Conservation (phyloP, 345 rosid species). For the Lenwebbia sp. region DNA sequence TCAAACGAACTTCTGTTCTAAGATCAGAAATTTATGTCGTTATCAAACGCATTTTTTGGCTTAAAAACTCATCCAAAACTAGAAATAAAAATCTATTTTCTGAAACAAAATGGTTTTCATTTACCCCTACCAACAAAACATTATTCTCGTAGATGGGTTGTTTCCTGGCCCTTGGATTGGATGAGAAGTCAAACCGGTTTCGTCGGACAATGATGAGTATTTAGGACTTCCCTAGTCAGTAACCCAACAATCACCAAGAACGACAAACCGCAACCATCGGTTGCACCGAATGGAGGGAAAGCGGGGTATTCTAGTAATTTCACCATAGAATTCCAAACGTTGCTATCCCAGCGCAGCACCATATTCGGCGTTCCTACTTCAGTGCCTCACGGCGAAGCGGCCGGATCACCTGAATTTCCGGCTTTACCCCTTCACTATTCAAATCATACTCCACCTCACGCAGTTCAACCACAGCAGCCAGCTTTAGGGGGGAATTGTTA, state of each 20-base stretch:
- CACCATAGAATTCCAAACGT: background rate
- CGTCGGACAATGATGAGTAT: background rate
- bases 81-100: no score
- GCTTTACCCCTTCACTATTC: background rate
- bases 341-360: background rate
- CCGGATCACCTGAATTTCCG: background rate
- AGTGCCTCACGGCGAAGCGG: background rate
- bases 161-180: background rate
- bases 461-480: background rate
- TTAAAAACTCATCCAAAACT: no score
- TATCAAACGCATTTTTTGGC: no score
- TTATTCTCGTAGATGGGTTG: background rate
- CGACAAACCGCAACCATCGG: background rate
- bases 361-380: background rate
- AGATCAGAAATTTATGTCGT: no score
- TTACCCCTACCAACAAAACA: background rate
- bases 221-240: background rate
- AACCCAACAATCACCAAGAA: background rate
- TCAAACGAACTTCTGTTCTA: no score
- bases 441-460: background rate
- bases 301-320: background rate
- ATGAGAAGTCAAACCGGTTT: background rate
- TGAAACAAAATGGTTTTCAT: no score
- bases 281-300: background rate
- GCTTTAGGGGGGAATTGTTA: background rate